Evolutionary conservation across 108 stramenopile genomes (phyloP).

Genomic region (Skeletonema costatum): DNA sequence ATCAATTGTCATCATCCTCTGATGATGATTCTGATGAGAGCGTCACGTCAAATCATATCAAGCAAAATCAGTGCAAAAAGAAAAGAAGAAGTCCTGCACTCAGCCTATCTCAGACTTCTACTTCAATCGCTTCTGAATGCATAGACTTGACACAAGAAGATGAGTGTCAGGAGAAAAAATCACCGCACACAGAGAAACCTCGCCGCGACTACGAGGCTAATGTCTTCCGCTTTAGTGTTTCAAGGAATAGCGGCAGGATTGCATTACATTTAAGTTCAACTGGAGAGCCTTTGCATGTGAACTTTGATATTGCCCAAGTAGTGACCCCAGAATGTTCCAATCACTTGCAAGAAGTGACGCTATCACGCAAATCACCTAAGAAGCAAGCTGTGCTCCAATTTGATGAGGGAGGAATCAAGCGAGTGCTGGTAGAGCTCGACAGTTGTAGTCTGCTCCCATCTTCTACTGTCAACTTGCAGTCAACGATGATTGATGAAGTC

Average conservation of each 20-base stretch:
- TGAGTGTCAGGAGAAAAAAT: not conserved
- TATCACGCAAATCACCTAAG: slow-evolving; percentile 18
- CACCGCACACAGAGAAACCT: not conserved
- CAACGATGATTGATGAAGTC: slow-evolving; percentile 46
- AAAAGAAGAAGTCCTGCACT: not conserved
- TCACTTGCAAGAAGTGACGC: slow-evolving; percentile 31
- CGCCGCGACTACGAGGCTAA: not conserved
- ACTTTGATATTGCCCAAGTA: slow-evolving; percentile 62
- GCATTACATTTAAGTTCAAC: slow-evolving; percentile 39
- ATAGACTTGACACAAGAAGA: not conserved
- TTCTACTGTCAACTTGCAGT: not conserved
- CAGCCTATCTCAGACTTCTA: slow-evolving; percentile 6
- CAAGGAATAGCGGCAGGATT: slow-evolving; percentile 68
- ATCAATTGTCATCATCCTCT: not conserved
- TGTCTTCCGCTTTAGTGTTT: slow-evolving; percentile 57
- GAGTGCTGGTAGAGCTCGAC: slow-evolving; percentile 22
- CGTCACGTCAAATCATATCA: not conserved
- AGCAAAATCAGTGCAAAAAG: not conserved
- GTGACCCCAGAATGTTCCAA: slow-evolving; percentile 48
- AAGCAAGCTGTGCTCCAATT: slow-evolving; percentile 16
- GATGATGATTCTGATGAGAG: slow-evolving; percentile 10
- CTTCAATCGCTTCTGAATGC: not conserved
- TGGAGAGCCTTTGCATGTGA: slow-evolving; percentile 45
- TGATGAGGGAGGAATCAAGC: slow-evolving; percentile 31
- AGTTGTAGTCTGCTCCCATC: slow-evolving; percentile 1